Percentiles rank a stretch among this genome's conserved stretches.
These are phyloP conservation scores for Mycena leptocephala DNA, from an alignment of 768 basidiomycete genomes.

Conservation along the genomic window DNA sequence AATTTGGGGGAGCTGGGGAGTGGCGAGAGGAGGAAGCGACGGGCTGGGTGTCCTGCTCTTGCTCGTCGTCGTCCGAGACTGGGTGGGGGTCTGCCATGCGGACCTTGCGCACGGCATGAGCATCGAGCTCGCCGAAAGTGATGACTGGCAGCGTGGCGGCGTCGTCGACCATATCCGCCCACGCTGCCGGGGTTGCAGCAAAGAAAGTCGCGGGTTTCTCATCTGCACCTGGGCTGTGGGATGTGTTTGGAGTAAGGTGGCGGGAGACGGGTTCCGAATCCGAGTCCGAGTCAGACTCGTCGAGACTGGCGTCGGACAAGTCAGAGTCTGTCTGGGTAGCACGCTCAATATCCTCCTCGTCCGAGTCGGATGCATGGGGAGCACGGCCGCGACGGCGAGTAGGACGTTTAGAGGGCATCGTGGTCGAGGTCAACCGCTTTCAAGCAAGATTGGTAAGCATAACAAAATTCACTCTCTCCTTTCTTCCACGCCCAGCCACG, in stretches of 20 bases:
- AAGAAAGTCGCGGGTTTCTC: slow-evolving; percentile 65
- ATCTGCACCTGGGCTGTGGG: slow-evolving; percentile 74
- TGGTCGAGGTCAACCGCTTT: slow-evolving; percentile 11
- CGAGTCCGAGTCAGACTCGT: slow-evolving; percentile 79
- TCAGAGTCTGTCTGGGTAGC: slow-evolving; percentile 83
- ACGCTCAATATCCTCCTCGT: slow-evolving; percentile 83
- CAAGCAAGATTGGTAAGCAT: neutral
- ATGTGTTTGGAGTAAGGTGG: slow-evolving; percentile 78
- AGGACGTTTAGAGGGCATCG: slow-evolving; percentile 53
- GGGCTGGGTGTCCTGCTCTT: slow-evolving; percentile 42
- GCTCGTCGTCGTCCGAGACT: slow-evolving; percentile 37
- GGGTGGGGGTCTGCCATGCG: slow-evolving; percentile 39
- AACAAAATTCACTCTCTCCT: neutral
- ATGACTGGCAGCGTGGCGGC: slow-evolving; percentile 84
- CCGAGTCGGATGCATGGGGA: slow-evolving; percentile 54
- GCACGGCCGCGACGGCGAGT: slow-evolving; percentile 77
- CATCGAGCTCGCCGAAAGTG: slow-evolving; percentile 81
- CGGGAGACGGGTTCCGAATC: slow-evolving; percentile 76
- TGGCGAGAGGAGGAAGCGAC: slow-evolving; percentile 59
- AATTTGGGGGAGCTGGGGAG: slow-evolving; percentile 37
- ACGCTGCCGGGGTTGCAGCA: slow-evolving; percentile 64
- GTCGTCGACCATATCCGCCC: slow-evolving; percentile 91
- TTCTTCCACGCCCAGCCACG: too few species aligned
- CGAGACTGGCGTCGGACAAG: slow-evolving; percentile 64
- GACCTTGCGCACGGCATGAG: slow-evolving; percentile 48